phyloP scores from a whole-genome alignment of 768 basidiomycete species.

The Psilocybe cyanescens region DNA sequence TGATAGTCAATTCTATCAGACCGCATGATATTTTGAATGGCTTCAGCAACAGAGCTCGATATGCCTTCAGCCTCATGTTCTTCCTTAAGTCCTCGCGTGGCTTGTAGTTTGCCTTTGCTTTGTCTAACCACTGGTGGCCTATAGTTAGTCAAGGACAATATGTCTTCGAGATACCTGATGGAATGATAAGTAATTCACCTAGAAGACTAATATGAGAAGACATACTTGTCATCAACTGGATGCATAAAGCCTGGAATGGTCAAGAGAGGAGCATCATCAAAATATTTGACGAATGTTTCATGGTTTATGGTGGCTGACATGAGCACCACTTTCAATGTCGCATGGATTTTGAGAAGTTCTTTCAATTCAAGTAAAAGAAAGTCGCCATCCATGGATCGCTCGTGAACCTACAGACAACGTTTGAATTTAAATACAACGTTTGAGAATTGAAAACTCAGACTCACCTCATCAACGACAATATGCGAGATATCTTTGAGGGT shows the following conservation, averaged over 20 bases:
- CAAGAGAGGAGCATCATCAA: conserved; percentile 77
- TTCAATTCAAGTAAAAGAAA: conserved; percentile 85
- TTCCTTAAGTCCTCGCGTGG: conserved; percentile 40
- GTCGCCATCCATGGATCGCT: conserved; percentile 90
- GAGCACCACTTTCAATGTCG: conserved; percentile 75
- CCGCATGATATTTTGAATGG: conserved; percentile 63
- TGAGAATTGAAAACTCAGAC: conserved; percentile 7
- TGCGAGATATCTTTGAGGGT: conserved; percentile 74
- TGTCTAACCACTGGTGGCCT: conserved; percentile 45
- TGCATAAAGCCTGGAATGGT: conserved; percentile 83
- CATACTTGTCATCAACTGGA: conserved; percentile 77
- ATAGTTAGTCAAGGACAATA: conserved; percentile 63
- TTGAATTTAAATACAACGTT: not conserved
- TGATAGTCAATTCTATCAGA: conserved; percentile 76
- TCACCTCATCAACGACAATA: conserved; percentile 88
- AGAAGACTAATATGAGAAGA: conserved; percentile 11
- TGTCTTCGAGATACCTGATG: conserved; percentile 69
- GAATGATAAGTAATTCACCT: conserved; percentile 45
- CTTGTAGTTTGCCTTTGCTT: conserved; percentile 47
- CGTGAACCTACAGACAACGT: conserved; percentile 67
- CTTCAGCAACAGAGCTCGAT: conserved; percentile 48
- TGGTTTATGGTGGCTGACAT: conserved; percentile 98
- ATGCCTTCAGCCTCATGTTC: conserved; percentile 58
- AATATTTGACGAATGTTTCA: conserved; percentile 82
- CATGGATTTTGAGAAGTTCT: conserved; percentile 68